phyloP scores from a whole-genome alignment of 768 basidiomycete species.

The Psilocybe cyanescens region DNA sequence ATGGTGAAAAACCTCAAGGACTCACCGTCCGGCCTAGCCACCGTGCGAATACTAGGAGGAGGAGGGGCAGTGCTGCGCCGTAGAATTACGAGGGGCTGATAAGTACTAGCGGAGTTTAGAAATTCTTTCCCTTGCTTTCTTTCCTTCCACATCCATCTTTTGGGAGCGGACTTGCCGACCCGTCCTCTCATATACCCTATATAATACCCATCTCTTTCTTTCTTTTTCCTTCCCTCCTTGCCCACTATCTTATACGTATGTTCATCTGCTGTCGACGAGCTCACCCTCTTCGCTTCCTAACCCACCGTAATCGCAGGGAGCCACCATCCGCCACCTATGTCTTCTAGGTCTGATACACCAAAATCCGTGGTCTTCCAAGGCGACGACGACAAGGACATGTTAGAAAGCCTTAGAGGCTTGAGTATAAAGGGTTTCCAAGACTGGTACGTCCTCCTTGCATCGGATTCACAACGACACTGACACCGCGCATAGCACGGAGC shows the following conservation, averaged over 20 bases:
- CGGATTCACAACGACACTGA: slow-evolving; percentile 15
- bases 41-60: slow-evolving; percentile 26
- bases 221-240: slow-evolving; percentile 16
- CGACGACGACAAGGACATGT: slow-evolving; percentile 27
- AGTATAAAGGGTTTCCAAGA: slow-evolving; percentile 32
- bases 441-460: slow-evolving; percentile 20
- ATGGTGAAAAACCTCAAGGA: neutral
- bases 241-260: slow-evolving; percentile 15
- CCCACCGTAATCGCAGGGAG: slow-evolving; percentile 15
- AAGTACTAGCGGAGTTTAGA: slow-evolving; percentile 32
- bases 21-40: slow-evolving; percentile 11
- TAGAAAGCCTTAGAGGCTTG: slow-evolving; percentile 31
- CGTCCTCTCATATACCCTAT: slow-evolving; percentile 23
- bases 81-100: slow-evolving; percentile 19
- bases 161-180: slow-evolving; percentile 17
- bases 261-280: slow-evolving; percentile 1
- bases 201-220: slow-evolving; percentile 22
- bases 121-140: slow-evolving; percentile 21
- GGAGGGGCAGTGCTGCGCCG: slow-evolving; percentile 31
- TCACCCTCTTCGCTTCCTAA: slow-evolving; percentile 7
- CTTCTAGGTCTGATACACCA: slow-evolving; percentile 13
- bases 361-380: slow-evolving; percentile 16
- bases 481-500: slow-evolving; percentile 21
- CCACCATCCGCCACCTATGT: slow-evolving; percentile 15
- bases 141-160: slow-evolving; percentile 23